Conservation (phyloP, 1,139 yeast genomes). For the Nadsonia starkeyi-henricii region DNA sequence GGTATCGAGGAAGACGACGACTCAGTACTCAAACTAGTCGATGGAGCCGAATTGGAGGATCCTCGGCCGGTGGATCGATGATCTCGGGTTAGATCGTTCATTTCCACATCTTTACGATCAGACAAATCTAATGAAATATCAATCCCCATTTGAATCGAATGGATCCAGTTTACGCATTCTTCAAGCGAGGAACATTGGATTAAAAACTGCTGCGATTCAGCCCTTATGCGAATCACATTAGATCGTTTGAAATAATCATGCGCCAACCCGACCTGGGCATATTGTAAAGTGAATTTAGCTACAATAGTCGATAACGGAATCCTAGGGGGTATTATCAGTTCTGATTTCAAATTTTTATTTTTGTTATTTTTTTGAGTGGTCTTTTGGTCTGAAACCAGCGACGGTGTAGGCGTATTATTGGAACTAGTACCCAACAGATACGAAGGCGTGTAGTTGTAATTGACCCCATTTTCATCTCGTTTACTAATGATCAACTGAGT, state of each 20-base stretch:
- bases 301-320: neutral
- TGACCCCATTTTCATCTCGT: neutral
- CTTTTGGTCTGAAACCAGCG: too few species aligned
- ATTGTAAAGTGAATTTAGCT: slow-evolving; percentile 46
- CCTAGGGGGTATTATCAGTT: neutral
- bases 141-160: slow-evolving; percentile 26
- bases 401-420: too few species aligned
- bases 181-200: slow-evolving; percentile 36
- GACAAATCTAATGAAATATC: slow-evolving; percentile 29
- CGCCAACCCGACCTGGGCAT: slow-evolving; percentile 57
- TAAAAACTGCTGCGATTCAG: slow-evolving; percentile 56
- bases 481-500: neutral
- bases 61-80: neutral
- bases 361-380: too few species aligned
- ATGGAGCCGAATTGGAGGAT: too few species aligned
- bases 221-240: slow-evolving; percentile 45
- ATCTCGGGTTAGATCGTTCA: neutral
- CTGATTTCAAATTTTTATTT: too few species aligned
- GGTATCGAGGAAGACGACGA: too few species aligned
- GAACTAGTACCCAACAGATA: neutral
- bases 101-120: slow-evolving; percentile 17
- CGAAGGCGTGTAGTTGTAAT: neutral
- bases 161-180: slow-evolving; percentile 53
- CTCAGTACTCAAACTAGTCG: too few species aligned
- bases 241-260: slow-evolving; percentile 49